Base-by-base conservation (phyloP, 1,284 basidiomycete genomes). In the Apiotrichum domesticum region DNA sequence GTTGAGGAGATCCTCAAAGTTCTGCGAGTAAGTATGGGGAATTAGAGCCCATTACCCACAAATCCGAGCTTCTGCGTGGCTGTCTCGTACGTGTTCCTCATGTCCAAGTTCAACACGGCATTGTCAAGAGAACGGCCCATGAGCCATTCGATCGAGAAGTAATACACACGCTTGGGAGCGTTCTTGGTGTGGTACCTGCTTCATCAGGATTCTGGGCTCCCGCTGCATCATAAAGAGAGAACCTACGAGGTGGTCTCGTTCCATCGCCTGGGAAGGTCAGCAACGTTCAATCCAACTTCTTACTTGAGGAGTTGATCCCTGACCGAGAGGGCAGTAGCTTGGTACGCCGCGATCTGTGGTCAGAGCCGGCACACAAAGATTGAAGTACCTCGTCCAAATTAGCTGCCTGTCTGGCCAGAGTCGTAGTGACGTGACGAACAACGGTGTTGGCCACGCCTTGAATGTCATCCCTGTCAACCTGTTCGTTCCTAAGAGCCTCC, bases 121-220 rank as follows among this genome's bases (percentile, higher is more conserved):
- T 91, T 91, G 70, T 95, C 92, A 57, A 94, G 84, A 2, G 88
- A 87, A 51, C 90, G 83, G 46, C 90, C 90, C 86, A 92, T 71
- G 50, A 75, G 67, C 73, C 70, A 90, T 76, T 96, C 92, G 56
- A 95, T 84, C 46, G 79, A 80, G 56, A 82, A 83, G 75, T 95
- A 95, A 80, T 95, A 96, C 11, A 91, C 87, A 62, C 79, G 65
- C 70, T 76, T 76, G 45, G 73, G 74, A 35, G 74, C 72, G 15
- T 66, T 65, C 47, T 55, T 66, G 35, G 74, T 76, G 57, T 76
- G 75, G 55, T 74, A 72, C 35, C 71, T 74, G 43, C 2, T 3
- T 14, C 44, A 60, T 32, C 52, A 41, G 9, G 9, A 39, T 8
- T 8, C n/a, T 14, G 34, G 29, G 29, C 29, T 29, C 29, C 29